Base-by-base conservation (phyloP, 352 stramenopile genomes). In the Plasmopara viticola region DNA sequence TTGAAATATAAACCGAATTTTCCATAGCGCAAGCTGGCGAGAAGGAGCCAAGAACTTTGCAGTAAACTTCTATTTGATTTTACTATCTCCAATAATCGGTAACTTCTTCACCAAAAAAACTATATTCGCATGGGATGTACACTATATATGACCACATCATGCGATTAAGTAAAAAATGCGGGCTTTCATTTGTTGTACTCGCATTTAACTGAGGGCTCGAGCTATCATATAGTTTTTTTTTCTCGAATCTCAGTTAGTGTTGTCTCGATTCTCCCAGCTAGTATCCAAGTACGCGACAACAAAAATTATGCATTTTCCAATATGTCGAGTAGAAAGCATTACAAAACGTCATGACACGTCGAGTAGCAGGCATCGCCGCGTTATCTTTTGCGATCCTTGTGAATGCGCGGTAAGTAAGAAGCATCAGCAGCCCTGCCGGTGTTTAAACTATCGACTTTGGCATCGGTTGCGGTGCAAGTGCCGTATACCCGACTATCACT, bases 381-480 rank as follows among this genome's bases (percentile, higher is more conserved):
- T 39, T 57, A 18, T 52, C 60, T 4, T 68, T 35, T 56, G 41
- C 46, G 28, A 18, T 45, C 3, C 13, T 58, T 14, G 45, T 39
- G 5, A 57, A 50, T 25, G 55, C 60, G 15, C 60, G 64, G 17
- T 41, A 44, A 17, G 10, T 30, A 52, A 51, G 37, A 12, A 68
- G 54, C 50, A 61, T 41, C 42, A 53, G 13, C 20, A 47, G 31
- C 5, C 4, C 55, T 38, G 37, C 46, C 12, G 61, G 61, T 17
- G 42, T 60, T 9, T 31, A 57, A 53, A 17, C 43, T 14, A n/a
- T 55, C 9, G 52, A 41, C 31, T 54, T 77, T 25, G 59, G 56
- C 8, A 64, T 74, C 14, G 72, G 74, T 30, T 84, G 72, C 43
- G 53, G 53, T 31, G 48, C 39, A 12, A 44, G 25, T 31, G 39